Evolutionary conservation across 352 stramenopile species (phyloP), one percentile per base, ranked within the genome.

Genomic region (Phytophthora podocarpi): DNA sequence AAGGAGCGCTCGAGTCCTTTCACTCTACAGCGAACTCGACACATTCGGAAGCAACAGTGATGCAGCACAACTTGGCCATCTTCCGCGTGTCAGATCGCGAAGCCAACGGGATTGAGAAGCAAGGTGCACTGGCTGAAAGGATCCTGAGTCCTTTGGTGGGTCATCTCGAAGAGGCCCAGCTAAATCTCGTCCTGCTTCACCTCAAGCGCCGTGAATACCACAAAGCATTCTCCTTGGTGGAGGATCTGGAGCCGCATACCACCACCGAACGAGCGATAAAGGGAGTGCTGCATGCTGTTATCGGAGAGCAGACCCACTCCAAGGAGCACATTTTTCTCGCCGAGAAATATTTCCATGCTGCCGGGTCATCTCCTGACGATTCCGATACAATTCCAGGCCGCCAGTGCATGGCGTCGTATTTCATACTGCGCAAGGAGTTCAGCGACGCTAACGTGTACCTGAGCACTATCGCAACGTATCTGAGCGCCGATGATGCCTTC

Each of bases 311-410:
- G 34, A 84, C 68, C 6, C 41, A 61, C 45, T 85, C 72, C 18
- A 85, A 88, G 32, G 80, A 92, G 15, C 76, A 92, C 52, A 68
- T 87, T 41, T 92, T 92, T 45, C 61, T 92, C 1, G 79, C 80
- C 15, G 83, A 92, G 42, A 90, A 89, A 49, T 79, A 80, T 31
- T 89, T 87, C 41, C 66, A 87, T 34, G 78, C 70, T 40, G 74
- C 85, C 8, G 83, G 83, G 1, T 71, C 75, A 1, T 77, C 74
- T 0, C 36, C 77, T 12, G 64, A 72, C 3, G 75, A 88, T 28
- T 69, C 62, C 10, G 75, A 93, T 26, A 91, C 84, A 16, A 90
- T 93, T 41, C 75, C 72, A 23, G 82, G 84, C 0, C 76, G 84
- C 0, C 82, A 93, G 41, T 74, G 70, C 40, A 93, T 90, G 82